Conservation (phyloP, 1,139 yeast species). For the Suhomyces yuchorum region DNA sequence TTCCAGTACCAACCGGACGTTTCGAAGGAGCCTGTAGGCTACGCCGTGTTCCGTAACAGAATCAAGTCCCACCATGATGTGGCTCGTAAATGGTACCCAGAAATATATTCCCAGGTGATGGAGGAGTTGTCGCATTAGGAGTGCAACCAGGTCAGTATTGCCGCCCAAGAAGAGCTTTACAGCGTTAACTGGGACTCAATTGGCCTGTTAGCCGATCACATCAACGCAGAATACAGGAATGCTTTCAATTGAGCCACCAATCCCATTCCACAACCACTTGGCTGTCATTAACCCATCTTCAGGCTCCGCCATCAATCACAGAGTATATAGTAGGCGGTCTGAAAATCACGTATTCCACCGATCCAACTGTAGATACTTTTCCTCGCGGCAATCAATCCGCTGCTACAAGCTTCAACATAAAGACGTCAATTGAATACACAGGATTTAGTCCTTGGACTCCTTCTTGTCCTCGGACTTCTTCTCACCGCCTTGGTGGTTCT, state of each 20-base stretch:
- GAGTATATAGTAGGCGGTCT: too few species aligned
- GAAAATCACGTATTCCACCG: too few species aligned
- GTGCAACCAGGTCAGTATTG: not conserved
- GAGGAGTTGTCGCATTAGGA: conserved; percentile 11
- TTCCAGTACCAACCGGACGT: conserved; percentile 52
- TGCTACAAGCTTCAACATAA: not conserved
- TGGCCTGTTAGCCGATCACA: not conserved
- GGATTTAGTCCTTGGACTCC: not conserved
- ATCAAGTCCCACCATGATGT: conserved; percentile 71
- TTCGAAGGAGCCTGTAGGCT: conserved; percentile 52
- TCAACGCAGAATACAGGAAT: too few species aligned
- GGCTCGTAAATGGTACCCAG: conserved; percentile 64
- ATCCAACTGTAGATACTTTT: too few species aligned
- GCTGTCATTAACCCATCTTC: too few species aligned
- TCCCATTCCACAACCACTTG: too few species aligned
- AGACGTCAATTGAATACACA: not conserved
- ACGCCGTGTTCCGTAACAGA: conserved; percentile 63
- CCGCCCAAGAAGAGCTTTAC: not conserved
- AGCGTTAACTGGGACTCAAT: not conserved
- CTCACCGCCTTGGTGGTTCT: conserved; percentile 12
- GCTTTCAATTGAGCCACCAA: too few species aligned
- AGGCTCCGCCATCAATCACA: too few species aligned
- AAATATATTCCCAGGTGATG: conserved; percentile 39
- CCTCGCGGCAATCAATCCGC: too few species aligned
- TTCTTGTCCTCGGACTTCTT: conserved; percentile 7